A percentile compares a stretch with the other conserved stretches of the same genome.
Conservation (phyloP, 495 filamentous ascomycete species). For the Neurospora sp. region DNA sequence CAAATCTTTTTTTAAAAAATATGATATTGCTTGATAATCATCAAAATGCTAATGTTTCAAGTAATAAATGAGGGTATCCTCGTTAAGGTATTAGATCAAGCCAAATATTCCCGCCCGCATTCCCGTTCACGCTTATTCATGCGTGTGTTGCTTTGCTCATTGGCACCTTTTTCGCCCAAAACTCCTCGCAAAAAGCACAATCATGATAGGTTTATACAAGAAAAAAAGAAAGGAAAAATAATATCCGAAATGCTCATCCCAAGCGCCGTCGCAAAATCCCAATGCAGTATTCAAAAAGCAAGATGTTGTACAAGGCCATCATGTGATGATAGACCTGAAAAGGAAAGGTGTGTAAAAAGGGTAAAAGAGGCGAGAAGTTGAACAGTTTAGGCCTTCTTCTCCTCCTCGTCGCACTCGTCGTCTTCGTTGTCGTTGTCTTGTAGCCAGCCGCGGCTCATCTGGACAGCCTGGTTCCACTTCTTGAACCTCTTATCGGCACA, state of each 20-base stretch:
- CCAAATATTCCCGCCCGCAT: neutral
- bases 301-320: neutral
- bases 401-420: neutral
- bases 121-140: neutral
- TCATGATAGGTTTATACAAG: neutral
- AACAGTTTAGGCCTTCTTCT: neutral
- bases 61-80: neutral
- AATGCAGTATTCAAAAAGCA: neutral
- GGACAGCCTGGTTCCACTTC: slow-evolving; percentile 77
- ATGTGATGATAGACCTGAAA: neutral
- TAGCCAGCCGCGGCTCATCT: slow-evolving; percentile 84
- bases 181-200: neutral
- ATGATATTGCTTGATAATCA: neutral
- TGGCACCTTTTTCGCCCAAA: neutral
- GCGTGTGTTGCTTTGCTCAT: neutral
- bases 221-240: neutral
- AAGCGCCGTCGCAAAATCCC: neutral
- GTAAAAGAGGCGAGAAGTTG: neutral
- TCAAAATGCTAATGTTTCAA: neutral
- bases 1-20: neutral
- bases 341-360: neutral
- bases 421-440: slow-evolving; percentile 11
- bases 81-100: neutral
- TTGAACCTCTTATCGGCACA: slow-evolving; percentile 60
- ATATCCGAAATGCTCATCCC: neutral